Conservation (phyloP, 352 stramenopile species). For the Phytopythium boreale region DNA sequence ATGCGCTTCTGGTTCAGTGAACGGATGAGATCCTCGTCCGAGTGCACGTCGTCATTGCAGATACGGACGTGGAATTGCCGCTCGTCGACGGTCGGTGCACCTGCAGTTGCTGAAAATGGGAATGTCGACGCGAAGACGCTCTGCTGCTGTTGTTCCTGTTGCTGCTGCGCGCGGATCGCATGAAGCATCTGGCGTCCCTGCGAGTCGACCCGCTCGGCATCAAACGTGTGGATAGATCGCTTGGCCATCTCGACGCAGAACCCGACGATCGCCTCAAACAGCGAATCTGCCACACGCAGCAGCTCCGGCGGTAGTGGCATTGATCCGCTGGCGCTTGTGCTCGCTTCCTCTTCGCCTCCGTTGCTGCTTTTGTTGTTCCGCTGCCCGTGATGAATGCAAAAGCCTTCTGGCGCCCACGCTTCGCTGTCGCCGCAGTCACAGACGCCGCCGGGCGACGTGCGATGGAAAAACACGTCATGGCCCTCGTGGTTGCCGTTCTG, state of each 20-base stretch:
- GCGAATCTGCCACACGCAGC: conserved; percentile 43
- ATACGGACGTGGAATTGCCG: conserved; percentile 90
- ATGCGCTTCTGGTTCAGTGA: conserved; percentile 86
- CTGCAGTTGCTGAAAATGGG: conserved; percentile 7
- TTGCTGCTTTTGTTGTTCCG: conserved; percentile 15
- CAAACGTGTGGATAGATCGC: conserved; percentile 67
- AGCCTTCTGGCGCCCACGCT: conserved; percentile 94
- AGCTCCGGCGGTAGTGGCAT: conserved; percentile 35
- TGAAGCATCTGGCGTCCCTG: conserved; percentile 42
- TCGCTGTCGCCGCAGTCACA: conserved; percentile 99
- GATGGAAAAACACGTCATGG: conserved; percentile 90
- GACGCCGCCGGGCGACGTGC: conserved; percentile 80
- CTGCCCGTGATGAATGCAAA: conserved; percentile 90
- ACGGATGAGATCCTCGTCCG: conserved; percentile 95
- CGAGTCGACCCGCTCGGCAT: conserved; percentile 50
- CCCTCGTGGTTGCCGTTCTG: conserved; percentile 93
- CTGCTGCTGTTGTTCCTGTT: conserved; percentile 14
- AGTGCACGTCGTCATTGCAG: conserved; percentile 99
- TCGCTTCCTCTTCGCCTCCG: conserved; percentile 5
- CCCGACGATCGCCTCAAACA: conserved; percentile 71
- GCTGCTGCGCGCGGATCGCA: conserved; percentile 18
- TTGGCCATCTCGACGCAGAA: conserved; percentile 77
- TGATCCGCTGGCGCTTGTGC: conserved; percentile 18
- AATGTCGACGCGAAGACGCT: conserved; percentile 4
- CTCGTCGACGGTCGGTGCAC: conserved; percentile 16